Base-by-base conservation (phyloP, 129 eudicot genomes). In the Flaveria linearis region DNA sequence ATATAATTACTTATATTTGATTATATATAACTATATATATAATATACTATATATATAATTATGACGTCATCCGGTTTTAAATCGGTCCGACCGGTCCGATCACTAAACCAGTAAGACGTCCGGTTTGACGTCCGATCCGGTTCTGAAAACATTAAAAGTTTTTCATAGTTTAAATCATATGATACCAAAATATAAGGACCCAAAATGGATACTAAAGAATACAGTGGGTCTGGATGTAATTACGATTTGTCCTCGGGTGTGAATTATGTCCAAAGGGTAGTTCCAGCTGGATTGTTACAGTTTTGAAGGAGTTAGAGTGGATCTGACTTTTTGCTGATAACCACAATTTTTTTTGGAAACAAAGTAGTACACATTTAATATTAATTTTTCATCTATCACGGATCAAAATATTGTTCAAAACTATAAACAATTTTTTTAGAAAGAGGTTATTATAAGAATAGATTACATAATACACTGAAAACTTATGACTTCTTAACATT, bases 241-340 rank as follows among this genome's bases (percentile, higher is more conserved):
- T 73, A 73, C 3, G 0, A 9, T 66, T 66, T 74, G 84, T 80
- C 71, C 43, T 74, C 30, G 74, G 20, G 42, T 80, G 64, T 80
- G 75, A 80, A 80, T 80, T 80, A 73, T 80, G 83, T 73, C 78
- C 68, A 80, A 79, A 73, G 78, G 82, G 74, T 65, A 23, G 74
- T 80, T 80, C 83, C 79, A 80, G 83, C 83, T 80, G 83, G 79
- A 80, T 80, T 80, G 69, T 80, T 80, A 80, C 79, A 80, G 79
- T 80, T 52, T 73, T 80, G 79, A 46, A 74, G 75, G 80, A 80
- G 84, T 74, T 80, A 71, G 75, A 80, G 84, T 74, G 84, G 80
- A 80, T 80, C 84, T 80, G 75, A 74, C 71, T 55, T 80, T 68
- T 73, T 74, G 69, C 75, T 73, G 84, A 74, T 74, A 74, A 56